Evolutionary conservation across 345 rosid genomes (phyloP), one percentile per base, ranked within the genome.

Genomic region (Gossypium ekmanianum): DNA sequence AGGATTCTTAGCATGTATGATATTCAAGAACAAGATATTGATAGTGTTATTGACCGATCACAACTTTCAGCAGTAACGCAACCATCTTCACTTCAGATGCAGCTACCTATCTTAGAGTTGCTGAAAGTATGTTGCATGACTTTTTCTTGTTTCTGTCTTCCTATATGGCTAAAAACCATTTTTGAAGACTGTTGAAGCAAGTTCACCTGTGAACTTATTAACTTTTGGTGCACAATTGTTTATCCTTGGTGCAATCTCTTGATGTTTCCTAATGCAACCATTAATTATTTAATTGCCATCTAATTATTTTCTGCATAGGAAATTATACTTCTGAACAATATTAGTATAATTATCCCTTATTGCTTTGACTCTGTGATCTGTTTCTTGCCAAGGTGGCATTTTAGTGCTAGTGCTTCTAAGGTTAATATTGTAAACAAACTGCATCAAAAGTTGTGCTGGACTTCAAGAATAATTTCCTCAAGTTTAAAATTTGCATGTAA

Each of bases 1-100:
- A 94, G 98, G 97, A 91, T 92, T 71, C 76, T 94, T 73, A 90
- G 76, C 85, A 87, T 89, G 95, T 94, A 94, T 82, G 89, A 88
- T 68, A 81, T 94, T 77, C 84, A 81, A 77, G 97, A 90, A 68
- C 93, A 92, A 80, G 98, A 94, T 75, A 66, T 88, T 57, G 95
- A 88, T 69, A 84, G 85, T 79, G 84, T 79, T 84, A 65, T 74
- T 69, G 97, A 90, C 71, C 88, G 66, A 66, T 78, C 93, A 73
- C 88, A 86, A 51, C 79, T 77, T 72, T 82, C 89, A 71, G 71
- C 76, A 18, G 70, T 80, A 52, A 61, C 79, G 61, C 93, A 89
- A 72, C 71, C 81, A 73, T 79, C 97, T 83, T 75, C 86, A 17
- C 83, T 87, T 74, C 97, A 88, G 85, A 83, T 76, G 74, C 98